phyloP scores from a whole-genome alignment of 768 basidiomycete species.

The Lentinula aciculospora region DNA sequence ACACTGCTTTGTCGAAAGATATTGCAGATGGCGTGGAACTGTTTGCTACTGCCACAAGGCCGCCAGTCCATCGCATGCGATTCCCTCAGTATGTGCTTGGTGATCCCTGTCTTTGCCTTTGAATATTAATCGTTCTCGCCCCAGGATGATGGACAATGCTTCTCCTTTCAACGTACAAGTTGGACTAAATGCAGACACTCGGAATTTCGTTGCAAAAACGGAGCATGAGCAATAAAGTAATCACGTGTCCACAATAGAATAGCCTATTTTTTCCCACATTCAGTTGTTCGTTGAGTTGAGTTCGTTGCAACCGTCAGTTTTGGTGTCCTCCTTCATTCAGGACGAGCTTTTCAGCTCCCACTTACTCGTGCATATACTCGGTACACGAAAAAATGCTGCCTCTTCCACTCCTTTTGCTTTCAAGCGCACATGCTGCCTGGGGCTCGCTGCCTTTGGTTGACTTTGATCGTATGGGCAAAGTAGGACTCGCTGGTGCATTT shows the following conservation, averaged over 20 bases:
- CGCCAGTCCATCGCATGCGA: constrained; percentile 54
- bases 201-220: constrained; percentile 27
- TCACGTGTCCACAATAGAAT: constrained; percentile 3
- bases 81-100: constrained; percentile 64
- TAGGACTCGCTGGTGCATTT: constrained; percentile 85
- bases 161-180: constrained; percentile 60
- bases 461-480: constrained; percentile 83
- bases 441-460: constrained; percentile 51
- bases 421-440: constrained; percentile 23
- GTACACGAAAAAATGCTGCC: constrained; percentile 5
- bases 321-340: constrained; percentile 5
- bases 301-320: background rate
- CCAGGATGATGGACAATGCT: constrained; percentile 50
- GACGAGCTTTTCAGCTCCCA: constrained; percentile 6
- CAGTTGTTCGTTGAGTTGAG: background rate
- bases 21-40: constrained; percentile 36
- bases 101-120: background rate
- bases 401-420: constrained; percentile 17
- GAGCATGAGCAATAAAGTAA: constrained; percentile 5
- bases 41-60: constrained; percentile 37
- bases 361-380: background rate
- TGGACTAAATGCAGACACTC: constrained; percentile 36
- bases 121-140: constrained; percentile 10
- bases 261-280: background rate
- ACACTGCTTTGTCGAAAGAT: constrained; percentile 42